phyloP scores from a whole-genome alignment of 331 rosid genomes.

The Erythrophleum ivorense region DNA sequence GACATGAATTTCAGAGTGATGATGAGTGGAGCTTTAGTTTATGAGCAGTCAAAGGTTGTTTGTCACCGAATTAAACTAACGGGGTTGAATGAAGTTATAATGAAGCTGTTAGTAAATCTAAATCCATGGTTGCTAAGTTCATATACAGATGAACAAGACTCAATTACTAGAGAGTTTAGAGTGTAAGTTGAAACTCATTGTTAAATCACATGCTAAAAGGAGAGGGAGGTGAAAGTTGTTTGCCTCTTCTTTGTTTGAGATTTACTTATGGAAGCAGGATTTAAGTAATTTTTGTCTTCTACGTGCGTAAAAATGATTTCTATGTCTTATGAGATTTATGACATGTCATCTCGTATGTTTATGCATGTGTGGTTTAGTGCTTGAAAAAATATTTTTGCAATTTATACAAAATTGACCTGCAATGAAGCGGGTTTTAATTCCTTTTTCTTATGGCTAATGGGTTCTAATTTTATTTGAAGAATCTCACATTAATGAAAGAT shows the following conservation, averaged over 20 bases:
- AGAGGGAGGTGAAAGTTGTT: neutral
- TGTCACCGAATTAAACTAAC: neutral
- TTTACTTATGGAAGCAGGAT: neutral
- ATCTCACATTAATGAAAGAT: conserved; percentile 59
- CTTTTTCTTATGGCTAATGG: conserved; percentile 43
- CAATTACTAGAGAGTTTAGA: neutral
- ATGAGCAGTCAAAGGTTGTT: neutral
- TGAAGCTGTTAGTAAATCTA: neutral
- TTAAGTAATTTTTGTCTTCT: neutral
- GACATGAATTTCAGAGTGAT: neutral
- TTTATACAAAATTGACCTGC: neutral
- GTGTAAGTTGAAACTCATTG: neutral
- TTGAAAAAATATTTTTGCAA: neutral
- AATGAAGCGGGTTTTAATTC: conserved; percentile 1
- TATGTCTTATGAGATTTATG: neutral
- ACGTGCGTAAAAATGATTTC: neutral
- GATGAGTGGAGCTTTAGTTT: neutral
- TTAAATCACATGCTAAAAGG: neutral
- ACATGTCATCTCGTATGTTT: neutral
- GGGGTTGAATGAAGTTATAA: neutral
- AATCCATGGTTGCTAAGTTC: neutral
- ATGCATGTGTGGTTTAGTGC: neutral
- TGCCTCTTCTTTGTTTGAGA: neutral
- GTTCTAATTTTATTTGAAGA: conserved; percentile 52
- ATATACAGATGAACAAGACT: neutral